A percentile compares a stretch with the other conserved stretches of the same genome.
Conservation (phyloP, 1,284 basidiomycete species). For the Melanopsichium pennsylvanicum region DNA sequence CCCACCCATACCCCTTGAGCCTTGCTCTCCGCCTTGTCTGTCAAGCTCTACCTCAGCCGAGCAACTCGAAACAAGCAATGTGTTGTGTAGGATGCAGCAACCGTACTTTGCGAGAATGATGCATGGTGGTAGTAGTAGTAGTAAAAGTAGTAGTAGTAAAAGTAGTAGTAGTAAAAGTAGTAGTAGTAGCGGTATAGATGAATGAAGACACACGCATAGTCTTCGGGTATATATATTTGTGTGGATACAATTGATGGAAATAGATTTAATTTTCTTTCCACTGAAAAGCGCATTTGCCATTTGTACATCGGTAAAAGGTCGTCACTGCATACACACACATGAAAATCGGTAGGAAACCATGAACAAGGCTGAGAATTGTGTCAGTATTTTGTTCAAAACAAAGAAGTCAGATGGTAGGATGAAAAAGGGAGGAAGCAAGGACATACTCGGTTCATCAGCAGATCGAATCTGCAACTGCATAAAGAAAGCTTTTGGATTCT, state of each 20-base stretch:
- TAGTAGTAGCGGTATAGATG: too few species aligned
- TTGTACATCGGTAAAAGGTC: conserved; percentile 62
- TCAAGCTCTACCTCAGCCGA: too few species aligned
- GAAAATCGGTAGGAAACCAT: not conserved
- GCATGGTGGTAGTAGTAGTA: too few species aligned
- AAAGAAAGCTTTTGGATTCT: conserved; percentile 86
- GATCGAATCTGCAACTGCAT: conserved; percentile 95
- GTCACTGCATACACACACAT: conserved; percentile 47
- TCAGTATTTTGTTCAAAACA: not conserved
- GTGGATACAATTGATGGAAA: conserved; percentile 3
- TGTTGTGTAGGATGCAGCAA: too few species aligned
- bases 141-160: too few species aligned
- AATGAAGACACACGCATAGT: conserved; percentile 51
- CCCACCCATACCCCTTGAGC: too few species aligned
- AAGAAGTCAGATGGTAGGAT: too few species aligned
- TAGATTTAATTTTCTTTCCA: conserved; percentile 55
- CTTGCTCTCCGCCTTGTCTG: too few species aligned
- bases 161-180: too few species aligned
- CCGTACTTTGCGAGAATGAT: too few species aligned
- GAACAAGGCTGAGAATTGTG: too few species aligned
- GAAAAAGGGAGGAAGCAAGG: not conserved
- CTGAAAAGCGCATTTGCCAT: conserved; percentile 53
- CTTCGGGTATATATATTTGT: not conserved
- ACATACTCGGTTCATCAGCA: conserved; percentile 70
- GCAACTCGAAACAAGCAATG: too few species aligned